Evolutionary conservation across 257 asterid species (phyloP).

Genomic region (Paulownia fortunei): DNA sequence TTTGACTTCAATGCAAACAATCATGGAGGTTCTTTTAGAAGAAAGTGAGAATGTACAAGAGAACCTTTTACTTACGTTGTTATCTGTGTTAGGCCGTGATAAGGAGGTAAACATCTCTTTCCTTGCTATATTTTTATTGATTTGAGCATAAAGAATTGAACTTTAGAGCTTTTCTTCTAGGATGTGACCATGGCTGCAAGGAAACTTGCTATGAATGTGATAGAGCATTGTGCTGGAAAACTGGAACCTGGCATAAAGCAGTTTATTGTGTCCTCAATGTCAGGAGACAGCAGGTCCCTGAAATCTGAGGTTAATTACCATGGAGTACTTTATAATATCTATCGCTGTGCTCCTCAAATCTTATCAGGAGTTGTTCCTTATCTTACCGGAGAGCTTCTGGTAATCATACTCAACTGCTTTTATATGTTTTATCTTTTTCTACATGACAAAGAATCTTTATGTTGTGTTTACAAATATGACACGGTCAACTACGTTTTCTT

Average conservation of each 20-base stretch:
- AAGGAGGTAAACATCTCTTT: constrained; percentile 54
- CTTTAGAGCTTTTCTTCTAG: constrained; percentile 47
- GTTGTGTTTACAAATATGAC: constrained; percentile 16
- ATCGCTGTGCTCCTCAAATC: constrained; percentile 79
- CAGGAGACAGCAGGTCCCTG: constrained; percentile 72
- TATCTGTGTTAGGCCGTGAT: constrained; percentile 83
- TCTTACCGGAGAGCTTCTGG: constrained; percentile 98
- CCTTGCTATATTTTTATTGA: constrained; percentile 19
- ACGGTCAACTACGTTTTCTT: constrained; percentile 15
- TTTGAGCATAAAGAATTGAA: constrained; percentile 22
- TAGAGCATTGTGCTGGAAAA: constrained; percentile 77
- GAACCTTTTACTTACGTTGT: constrained; percentile 66
- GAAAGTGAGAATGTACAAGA: constrained; percentile 92
- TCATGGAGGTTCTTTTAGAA: constrained; percentile 86
- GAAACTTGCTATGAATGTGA: constrained; percentile 86
- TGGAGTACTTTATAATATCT: constrained; percentile 78
- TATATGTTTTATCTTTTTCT: constrained; percentile 27
- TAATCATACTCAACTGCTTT: constrained; percentile 44
- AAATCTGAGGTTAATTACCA: constrained; percentile 70
- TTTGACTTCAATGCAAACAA: constrained; percentile 87
- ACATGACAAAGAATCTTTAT: background rate
- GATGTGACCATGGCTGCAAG: constrained; percentile 72
- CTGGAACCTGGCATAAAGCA: constrained; percentile 87
- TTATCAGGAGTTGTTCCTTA: constrained; percentile 91
- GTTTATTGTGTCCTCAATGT: constrained; percentile 84